Evolutionary conservation across 805 yeast species (phyloP), one percentile per base, ranked within the genome.

Genomic region (Barnettozyma salicaria): DNA sequence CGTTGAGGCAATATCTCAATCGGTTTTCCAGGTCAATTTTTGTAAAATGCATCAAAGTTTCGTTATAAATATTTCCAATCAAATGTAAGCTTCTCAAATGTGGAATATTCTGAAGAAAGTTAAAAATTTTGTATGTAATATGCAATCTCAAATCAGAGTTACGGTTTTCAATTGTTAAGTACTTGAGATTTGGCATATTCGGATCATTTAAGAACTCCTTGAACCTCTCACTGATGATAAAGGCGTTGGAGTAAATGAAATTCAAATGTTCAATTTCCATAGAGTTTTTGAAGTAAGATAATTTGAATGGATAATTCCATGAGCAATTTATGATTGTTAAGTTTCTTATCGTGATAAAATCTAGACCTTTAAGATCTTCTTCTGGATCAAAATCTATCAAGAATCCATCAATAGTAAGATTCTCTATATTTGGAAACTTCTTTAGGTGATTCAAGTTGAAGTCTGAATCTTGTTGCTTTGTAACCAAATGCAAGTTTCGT

Each of bases 231-330:
- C 65, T 61, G 8, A 61, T 44, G 17, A 61, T 52, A 44, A 61
- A 61, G 30, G 59, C 55, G 30, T 54, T 56, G 10, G 55, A 44
- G 36, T 61, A 62, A 1, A 39, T 43, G 17, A 62, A 42, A 10
- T 42, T 44, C 18, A 61, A 38, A n/a, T 40, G 38, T 14, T 44
- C 48, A 32, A 60, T 47, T 16, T 44, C 37, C 27, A 37, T 44
- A 13, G 44, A 40, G 17, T 44, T 44, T 6, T 59, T 59, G 36
- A 59, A 58, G 22, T 47, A 47, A 19, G 51, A 53, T 30, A 73
- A 49, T 14, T 64, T 59, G 47, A 74, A 74, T 1, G 80, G 80
- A 43, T 72, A 75, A 41, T 70, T 71, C 80, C 80, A 75, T 2
- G 69, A 65, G 52, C 80, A 75, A 43, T 74, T 62, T 11, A 50